Conservation (phyloP, 1,139 yeast genomes). For the Groenewaldozyma sp. region DNA sequence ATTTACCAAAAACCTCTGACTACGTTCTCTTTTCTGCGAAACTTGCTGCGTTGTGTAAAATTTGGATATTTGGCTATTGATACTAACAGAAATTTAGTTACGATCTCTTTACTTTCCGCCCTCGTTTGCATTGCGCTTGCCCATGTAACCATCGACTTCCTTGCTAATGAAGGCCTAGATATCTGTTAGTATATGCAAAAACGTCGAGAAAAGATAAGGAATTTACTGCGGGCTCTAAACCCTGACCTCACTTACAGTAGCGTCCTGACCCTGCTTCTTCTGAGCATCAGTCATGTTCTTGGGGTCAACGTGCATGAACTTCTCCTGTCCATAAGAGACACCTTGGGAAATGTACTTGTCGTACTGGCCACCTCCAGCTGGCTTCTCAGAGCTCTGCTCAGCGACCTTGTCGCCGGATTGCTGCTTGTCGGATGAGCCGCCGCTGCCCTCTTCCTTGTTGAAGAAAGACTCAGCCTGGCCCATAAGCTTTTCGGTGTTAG, state of each 20-base stretch:
- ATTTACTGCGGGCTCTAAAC: too few species aligned
- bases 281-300: conserved; percentile 14
- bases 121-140: conserved; percentile 3
- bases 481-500: neutral
- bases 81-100: too few species aligned
- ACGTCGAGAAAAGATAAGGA: too few species aligned
- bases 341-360: conserved; percentile 23
- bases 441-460: too few species aligned
- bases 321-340: conserved; percentile 20
- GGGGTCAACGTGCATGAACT: conserved; percentile 17
- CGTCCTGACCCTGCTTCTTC: conserved; percentile 17
- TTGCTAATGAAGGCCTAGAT: conserved; percentile 17
- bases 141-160: conserved; percentile 14
- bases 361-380: conserved; percentile 16
- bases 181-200: too few species aligned
- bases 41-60: too few species aligned
- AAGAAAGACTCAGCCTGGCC: neutral
- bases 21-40: too few species aligned
- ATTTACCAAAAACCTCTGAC: conserved; percentile 39
- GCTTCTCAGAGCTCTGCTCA: too few species aligned
- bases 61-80: too few species aligned
- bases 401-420: too few species aligned
- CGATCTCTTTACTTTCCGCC: neutral
- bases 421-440: too few species aligned
- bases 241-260: conserved; percentile 14